phyloP scores from a whole-genome alignment of 371 early-diverging fungal species.

The Nematocida ironsii region DNA sequence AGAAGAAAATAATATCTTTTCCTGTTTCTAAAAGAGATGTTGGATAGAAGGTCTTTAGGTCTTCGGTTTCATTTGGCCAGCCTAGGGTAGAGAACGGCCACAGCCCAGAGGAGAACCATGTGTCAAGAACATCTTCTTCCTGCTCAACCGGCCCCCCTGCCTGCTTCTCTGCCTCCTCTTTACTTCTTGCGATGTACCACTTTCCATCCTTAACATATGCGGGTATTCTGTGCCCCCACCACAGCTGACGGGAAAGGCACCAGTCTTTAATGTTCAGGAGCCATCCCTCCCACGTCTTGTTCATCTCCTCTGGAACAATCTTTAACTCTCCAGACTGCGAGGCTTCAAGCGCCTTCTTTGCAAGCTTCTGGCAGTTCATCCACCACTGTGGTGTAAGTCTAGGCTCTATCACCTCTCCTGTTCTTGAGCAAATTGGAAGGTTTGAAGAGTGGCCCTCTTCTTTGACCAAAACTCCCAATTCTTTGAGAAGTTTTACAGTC shows the following conservation, averaged over 20 bases:
- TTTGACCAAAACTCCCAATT: slow-evolving; percentile 79
- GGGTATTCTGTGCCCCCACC: slow-evolving; percentile 99
- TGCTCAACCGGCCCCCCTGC: slow-evolving; percentile 70
- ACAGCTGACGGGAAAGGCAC: slow-evolving; percentile 91
- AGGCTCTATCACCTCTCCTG: slow-evolving; percentile 93
- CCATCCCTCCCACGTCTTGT: slow-evolving; percentile 92
- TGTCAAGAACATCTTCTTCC: slow-evolving; percentile 97
- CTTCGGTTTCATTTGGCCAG: slow-evolving; percentile 77
- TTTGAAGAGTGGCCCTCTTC: slow-evolving; percentile 84
- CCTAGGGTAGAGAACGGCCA: slow-evolving; percentile 96
- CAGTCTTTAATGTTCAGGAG: slow-evolving; percentile 90
- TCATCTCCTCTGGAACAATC: slow-evolving; percentile 82
- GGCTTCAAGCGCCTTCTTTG: slow-evolving; percentile 73
- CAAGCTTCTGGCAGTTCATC: slow-evolving; percentile 86
- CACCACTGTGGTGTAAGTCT: slow-evolving; percentile 98
- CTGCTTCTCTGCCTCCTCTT: slow-evolving; percentile 74
- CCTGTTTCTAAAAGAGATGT: slow-evolving; percentile 91
- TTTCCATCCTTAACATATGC: slow-evolving; percentile 78
- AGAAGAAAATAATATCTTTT: slow-evolving; percentile 98
- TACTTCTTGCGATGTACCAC: slow-evolving; percentile 83
- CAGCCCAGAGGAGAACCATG: slow-evolving; percentile 97
- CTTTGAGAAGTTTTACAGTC: slow-evolving; percentile 80
- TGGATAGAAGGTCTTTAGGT: slow-evolving; percentile 84
- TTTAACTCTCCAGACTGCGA: slow-evolving; percentile 79
- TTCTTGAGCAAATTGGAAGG: slow-evolving; percentile 83